phyloP scores from a whole-genome alignment of 352 stramenopile genomes.

The Pythium aristosporum region DNA sequence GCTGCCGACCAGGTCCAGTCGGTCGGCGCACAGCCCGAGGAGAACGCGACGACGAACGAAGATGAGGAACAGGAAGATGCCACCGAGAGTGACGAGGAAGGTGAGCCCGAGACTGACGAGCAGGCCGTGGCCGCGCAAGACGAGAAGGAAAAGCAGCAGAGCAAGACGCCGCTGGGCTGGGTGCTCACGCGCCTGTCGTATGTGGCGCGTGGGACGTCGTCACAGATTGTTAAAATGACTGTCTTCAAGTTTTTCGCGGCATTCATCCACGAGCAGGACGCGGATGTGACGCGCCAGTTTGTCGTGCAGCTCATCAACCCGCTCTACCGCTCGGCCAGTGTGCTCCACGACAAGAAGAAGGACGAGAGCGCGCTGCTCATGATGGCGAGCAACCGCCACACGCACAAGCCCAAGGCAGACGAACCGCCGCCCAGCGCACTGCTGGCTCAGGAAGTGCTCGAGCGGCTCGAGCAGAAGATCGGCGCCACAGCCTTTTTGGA shows the following conservation, averaged over 20 bases:
- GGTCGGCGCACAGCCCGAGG: constrained; percentile 8
- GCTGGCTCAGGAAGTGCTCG: constrained; percentile 84
- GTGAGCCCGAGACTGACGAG: constrained; percentile 23
- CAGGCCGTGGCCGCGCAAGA: constrained; percentile 35
- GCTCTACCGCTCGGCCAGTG: constrained; percentile 67
- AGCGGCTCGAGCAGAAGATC: constrained; percentile 81
- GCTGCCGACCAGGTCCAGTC: constrained; percentile 24
- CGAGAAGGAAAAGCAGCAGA: constrained; percentile 48
- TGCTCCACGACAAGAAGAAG: constrained; percentile 50
- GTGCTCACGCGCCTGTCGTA: constrained; percentile 85
- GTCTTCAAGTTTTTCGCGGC: constrained; percentile 88
- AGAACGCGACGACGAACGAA: constrained; percentile 16
- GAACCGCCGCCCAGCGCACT: constrained; percentile 47
- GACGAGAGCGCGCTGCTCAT: constrained; percentile 28
- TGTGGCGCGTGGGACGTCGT: constrained; percentile 49
- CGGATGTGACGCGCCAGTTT: constrained; percentile 49
- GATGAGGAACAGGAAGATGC: constrained; percentile 18
- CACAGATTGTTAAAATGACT: constrained; percentile 56
- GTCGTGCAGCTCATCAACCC: constrained; percentile 85
- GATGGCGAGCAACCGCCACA: constrained; percentile 9
- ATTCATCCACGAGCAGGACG: constrained; percentile 58
- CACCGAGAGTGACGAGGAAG: constrained; percentile 31
- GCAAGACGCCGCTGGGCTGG: constrained; percentile 74
- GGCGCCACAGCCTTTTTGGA: constrained; percentile 71
- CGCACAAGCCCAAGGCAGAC: constrained; percentile 10